Percentiles rank a stretch among this genome's conserved stretches.
Evolutionary conservation across 345 rosid genomes (phyloP).

Genomic region (Camelina neglecta): DNA sequence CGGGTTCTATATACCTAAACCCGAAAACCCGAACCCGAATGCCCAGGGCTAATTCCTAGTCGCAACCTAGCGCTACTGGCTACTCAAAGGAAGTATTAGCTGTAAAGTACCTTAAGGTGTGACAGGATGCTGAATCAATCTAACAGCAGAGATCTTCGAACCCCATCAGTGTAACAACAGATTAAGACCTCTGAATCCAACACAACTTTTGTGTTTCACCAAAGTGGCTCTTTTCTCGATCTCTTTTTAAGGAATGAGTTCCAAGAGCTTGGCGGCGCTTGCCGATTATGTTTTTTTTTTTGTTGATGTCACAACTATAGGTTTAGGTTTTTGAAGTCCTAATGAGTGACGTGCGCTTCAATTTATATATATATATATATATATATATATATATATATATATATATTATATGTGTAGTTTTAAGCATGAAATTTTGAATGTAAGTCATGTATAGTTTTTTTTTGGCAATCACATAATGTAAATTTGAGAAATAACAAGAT

Average conservation of each 20-base stretch:
- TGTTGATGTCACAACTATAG: slow-evolving; percentile 4
- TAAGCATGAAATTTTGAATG: too few species aligned
- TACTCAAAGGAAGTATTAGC: not conserved
- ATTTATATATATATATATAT: too few species aligned
- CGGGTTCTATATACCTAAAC: too few species aligned
- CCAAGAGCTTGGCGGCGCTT: slow-evolving; percentile 14
- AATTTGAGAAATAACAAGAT: too few species aligned
- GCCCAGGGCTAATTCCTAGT: not conserved
- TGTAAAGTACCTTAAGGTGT: slow-evolving; percentile 14
- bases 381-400: too few species aligned
- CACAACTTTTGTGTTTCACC: slow-evolving; percentile 13
- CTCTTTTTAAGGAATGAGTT: not conserved
- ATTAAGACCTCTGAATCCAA: not conserved
- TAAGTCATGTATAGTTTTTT: too few species aligned
- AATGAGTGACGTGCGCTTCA: not conserved
- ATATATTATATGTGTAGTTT: too few species aligned
- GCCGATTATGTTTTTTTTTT: slow-evolving; percentile 1
- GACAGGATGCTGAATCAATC: slow-evolving; percentile 8
- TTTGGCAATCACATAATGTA: too few species aligned
- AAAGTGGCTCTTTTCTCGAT: not conserved
- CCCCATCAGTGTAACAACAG: not conserved
- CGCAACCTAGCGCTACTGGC: slow-evolving; percentile 1
- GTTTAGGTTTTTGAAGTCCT: not conserved
- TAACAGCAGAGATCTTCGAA: not conserved
- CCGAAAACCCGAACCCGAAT: too few species aligned